Evolutionary conservation across 2,329 filamentous ascomycete genomes (phyloP).

Genomic region (Colletotrichum sp.): DNA sequence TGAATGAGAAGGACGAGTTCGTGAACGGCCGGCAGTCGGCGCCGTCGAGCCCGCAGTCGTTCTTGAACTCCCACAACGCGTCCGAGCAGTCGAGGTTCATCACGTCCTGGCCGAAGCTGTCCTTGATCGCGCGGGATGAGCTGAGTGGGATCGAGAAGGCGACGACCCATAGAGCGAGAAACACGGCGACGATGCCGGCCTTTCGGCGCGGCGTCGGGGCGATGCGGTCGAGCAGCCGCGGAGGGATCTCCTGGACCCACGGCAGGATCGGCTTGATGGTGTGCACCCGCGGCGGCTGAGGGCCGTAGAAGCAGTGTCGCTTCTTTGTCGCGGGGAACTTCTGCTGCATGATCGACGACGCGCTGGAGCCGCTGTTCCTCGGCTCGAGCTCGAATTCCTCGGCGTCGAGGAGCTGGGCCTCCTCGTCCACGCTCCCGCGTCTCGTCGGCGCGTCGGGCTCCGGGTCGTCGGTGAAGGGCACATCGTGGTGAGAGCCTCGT

Average conservation of each 20-base stretch:
- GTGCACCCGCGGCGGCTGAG: constrained; percentile 8
- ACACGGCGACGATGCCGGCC: constrained; percentile 6
- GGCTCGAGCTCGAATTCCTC: constrained; percentile 13
- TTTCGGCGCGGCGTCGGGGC: constrained; percentile 7
- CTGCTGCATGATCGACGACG: not conserved
- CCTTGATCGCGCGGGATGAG: constrained; percentile 2
- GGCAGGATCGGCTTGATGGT: constrained; percentile 7
- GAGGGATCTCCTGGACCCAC: not conserved
- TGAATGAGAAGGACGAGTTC: constrained; percentile 72
- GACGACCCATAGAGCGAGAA: not conserved
- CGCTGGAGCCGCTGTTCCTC: not conserved
- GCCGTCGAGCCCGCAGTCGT: constrained; percentile 73
- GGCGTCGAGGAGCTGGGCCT: not conserved
- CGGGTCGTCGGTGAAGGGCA: constrained; percentile 13
- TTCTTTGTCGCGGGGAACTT: constrained; percentile 11
- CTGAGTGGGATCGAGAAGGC: constrained; percentile 5
- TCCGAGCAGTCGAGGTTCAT: constrained; percentile 11
- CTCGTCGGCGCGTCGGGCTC: not conserved
- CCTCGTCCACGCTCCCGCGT: constrained; percentile 1
- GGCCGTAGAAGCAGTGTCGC: constrained; percentile 11
- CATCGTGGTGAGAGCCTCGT: not conserved
- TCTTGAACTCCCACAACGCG: constrained; percentile 14
- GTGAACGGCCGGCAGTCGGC: constrained; percentile 77
- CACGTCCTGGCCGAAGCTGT: not conserved
- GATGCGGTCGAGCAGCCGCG: constrained; percentile 4